Percentiles rank a stretch among this genome's conserved stretches.
phyloP scores from a whole-genome alignment of 1,139 yeast genomes.

The Kodamaea derodonti region DNA sequence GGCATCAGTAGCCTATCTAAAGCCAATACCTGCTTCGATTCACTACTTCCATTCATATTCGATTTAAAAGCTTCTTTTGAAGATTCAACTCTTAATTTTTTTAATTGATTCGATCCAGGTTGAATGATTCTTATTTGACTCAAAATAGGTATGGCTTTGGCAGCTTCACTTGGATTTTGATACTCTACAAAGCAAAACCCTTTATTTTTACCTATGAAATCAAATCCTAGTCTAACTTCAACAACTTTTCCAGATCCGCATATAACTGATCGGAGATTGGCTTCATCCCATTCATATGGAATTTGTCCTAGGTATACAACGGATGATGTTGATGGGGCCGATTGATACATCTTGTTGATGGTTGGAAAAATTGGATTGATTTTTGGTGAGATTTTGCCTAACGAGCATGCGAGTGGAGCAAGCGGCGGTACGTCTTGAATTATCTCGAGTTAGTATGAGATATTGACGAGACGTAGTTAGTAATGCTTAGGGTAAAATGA shows the following conservation, averaged over 20 bases:
- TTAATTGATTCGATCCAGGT: conserved; percentile 30
- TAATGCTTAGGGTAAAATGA: too few relatives aligned
- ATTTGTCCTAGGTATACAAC: conserved; percentile 59
- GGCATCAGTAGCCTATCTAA: conserved; percentile 47
- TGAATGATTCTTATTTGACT: conserved; percentile 38
- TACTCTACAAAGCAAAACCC: conserved; percentile 66
- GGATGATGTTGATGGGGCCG: conserved; percentile 14
- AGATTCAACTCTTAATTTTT: conserved; percentile 50
- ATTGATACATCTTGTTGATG: not conserved
- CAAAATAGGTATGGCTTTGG: conserved; percentile 41
- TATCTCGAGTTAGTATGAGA: too few relatives aligned
- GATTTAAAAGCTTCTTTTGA: conserved; percentile 56
- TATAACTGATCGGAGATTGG: conserved; percentile 52
- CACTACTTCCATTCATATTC: not conserved
- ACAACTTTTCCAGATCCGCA: conserved; percentile 61
- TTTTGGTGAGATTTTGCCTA: too few relatives aligned
- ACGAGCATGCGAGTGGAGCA: too few relatives aligned
- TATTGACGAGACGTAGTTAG: too few relatives aligned
- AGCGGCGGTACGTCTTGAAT: too few relatives aligned
- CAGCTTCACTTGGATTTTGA: conserved; percentile 48
- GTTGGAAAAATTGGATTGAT: too few relatives aligned
- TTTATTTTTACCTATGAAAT: conserved; percentile 58
- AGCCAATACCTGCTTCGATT: conserved; percentile 34
- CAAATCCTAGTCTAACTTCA: conserved; percentile 61
- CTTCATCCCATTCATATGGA: conserved; percentile 65